Evolutionary conservation across 192 early-diverging fungal genomes (phyloP).

Genomic region (Globomyces pollinis-pini): DNA sequence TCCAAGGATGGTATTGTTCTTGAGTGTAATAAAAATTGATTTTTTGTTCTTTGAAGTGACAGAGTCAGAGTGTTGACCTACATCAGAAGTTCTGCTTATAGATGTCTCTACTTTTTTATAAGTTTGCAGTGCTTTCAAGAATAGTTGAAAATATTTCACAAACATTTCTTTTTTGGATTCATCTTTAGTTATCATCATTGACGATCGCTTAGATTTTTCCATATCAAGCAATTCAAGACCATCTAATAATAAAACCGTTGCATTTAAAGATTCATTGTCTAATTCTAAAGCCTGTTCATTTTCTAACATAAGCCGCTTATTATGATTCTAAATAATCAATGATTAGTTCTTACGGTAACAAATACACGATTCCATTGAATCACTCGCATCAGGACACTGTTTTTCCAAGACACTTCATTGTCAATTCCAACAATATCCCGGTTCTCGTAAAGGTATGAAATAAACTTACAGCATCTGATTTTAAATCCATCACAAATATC

Average conservation of each 20-base stretch:
- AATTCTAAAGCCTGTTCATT: conserved; percentile 76
- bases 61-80: not conserved
- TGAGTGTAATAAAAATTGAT: conserved; percentile 58
- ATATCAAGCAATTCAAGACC: conserved; percentile 64
- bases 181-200: not conserved
- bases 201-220: conserved; percentile 12
- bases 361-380: not conserved
- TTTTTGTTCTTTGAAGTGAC: conserved; percentile 50
- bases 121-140: conserved; percentile 60
- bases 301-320: conserved; percentile 65
- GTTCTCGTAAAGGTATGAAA: not conserved
- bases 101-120: conserved; percentile 34
- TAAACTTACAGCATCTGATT: not conserved
- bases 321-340: conserved; percentile 59
- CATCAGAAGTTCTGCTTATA: not conserved
- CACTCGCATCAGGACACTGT: not conserved
- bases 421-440: not conserved
- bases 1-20: conserved; percentile 81
- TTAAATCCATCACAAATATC: not conserved
- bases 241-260: conserved; percentile 58
- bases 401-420: not conserved
- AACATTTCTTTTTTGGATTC: conserved; percentile 61
- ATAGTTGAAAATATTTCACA: conserved; percentile 68
- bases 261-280: conserved; percentile 71
- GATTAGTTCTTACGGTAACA: conserved; percentile 38